Evolutionary conservation across 345 rosid genomes (phyloP).

Genomic region (Eucalyptus camaldulensis): DNA sequence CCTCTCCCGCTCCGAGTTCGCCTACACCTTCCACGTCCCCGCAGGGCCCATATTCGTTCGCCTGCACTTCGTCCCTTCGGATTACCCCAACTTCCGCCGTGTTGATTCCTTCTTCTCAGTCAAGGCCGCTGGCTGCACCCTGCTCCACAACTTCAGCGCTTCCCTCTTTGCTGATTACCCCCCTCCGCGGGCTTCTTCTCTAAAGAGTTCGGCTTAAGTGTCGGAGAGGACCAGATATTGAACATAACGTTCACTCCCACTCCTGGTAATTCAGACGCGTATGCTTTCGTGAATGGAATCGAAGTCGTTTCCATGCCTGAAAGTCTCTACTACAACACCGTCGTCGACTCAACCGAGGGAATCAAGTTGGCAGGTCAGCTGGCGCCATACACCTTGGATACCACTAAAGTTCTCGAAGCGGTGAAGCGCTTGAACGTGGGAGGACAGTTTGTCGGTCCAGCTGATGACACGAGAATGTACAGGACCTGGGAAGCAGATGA

Average conservation of each 20-base stretch:
- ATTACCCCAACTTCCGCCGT: not conserved
- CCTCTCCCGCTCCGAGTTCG: conserved; percentile 1
- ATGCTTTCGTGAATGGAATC: conserved; percentile 21
- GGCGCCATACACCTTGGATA: fast-evolving
- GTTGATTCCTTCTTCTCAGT: conserved; percentile 4
- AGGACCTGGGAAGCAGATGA: conserved; percentile 17
- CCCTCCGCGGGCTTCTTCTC: not conserved
- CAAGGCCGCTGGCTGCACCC: not conserved
- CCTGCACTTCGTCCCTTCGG: conserved; percentile 1
- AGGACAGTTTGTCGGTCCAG: not conserved
- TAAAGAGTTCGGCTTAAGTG: not conserved
- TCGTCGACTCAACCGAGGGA: not conserved
- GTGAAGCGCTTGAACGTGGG: conserved; percentile 20
- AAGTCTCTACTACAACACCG: not conserved
- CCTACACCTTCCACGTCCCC: conserved; percentile 9
- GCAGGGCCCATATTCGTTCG: conserved; percentile 19
- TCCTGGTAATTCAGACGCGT: not conserved
- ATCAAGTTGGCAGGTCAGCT: fast-evolving
- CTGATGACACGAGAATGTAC: conserved; percentile 6
- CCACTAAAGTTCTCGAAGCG: not conserved
- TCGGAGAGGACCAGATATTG: not conserved
- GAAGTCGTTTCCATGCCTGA: conserved; percentile 24
- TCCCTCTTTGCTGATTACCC: not conserved
- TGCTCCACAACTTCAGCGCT: conserved; percentile 14
- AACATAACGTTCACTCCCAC: conserved; percentile 20